These are phyloP conservation scores for Mycogone perniciosa DNA, from an alignment of 2,329 filamentous ascomycete species.

Conservation along the genomic window DNA sequence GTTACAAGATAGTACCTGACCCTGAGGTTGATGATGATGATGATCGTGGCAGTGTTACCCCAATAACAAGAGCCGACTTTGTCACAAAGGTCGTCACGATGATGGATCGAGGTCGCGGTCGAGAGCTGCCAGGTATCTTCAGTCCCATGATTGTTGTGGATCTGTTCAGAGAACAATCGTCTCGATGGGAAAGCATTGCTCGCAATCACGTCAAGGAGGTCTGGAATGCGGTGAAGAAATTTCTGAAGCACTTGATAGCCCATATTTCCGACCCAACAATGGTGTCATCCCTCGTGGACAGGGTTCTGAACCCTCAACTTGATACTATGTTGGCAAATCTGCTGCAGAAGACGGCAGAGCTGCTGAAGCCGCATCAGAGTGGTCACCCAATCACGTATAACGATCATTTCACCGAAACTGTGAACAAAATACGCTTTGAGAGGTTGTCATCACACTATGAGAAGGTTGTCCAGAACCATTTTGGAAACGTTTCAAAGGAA, in stretches of 20 bases:
- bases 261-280: conserved; percentile 17
- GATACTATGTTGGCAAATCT: conserved; percentile 22
- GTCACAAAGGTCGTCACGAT: conserved; percentile 17
- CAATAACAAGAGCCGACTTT: conserved; percentile 15
- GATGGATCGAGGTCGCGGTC: conserved; percentile 22
- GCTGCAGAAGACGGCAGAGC: conserved; percentile 34
- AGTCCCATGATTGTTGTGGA: conserved; percentile 53
- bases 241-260: conserved; percentile 4
- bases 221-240: conserved; percentile 12
- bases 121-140: conserved; percentile 55
- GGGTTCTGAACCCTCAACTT: conserved; percentile 16
- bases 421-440: conserved; percentile 24
- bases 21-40: neutral
- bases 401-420: conserved; percentile 35
- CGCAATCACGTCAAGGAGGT: conserved; percentile 14
- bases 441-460: neutral
- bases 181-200: conserved; percentile 46
- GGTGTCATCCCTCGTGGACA: conserved; percentile 9
- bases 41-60: neutral
- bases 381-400: conserved; percentile 51
- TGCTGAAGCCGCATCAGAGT: conserved; percentile 38
- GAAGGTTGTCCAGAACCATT: neutral
- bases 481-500: neutral
- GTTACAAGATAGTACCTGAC: conserved; percentile 1
- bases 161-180: conserved; percentile 53